Evolutionary conservation across 1,284 basidiomycete species (phyloP), one percentile per base, ranked within the genome.

Genomic region (Tilletia setariae): DNA sequence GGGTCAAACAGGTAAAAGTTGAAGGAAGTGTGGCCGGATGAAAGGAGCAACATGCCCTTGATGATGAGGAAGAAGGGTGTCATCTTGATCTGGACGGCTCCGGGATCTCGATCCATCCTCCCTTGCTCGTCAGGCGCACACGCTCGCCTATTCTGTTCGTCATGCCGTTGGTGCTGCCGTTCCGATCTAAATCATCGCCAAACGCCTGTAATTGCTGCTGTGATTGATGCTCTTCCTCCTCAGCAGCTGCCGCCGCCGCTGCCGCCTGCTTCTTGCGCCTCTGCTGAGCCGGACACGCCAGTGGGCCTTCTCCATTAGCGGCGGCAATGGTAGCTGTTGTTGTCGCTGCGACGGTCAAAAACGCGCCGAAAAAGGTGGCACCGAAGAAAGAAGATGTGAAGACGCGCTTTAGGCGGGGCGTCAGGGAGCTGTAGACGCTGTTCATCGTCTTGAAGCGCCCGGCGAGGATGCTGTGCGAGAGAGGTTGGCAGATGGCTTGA

Each of bases 301-400:
- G 56, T 19, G 32, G 56, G 19, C 56, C 32, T 40, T 61, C 56
- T 3, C 56, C 56, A 1, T 61, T 19, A 1, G 32, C 56, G 28
- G 56, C 32, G 15, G 28, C 19, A 30, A 30, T n/a, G 6, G 56
- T 30, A 2, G 35, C 19, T 2, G 56, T 30, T 16, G 56, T 61
- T 16, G 56, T 61, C 16, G 56, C 56, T 32, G 56, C 56, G 8
- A 61, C 56, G 28, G 56, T 61, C 28, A 61, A 30, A 30, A 61
- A 61, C 30, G 56, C 56, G 56, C 56, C 56, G 28, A 35, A 32
- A 30, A 61, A 61, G 28, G 56, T 61, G 23, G 56, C 56, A 30
- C 56, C 56, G 56, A 61, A 61, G 28, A 61, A 61, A 30, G 56
- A 61, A 30, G 56, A 61, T 2, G 56, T 61, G 56, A 61, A 61